Percentiles rank a stretch among this genome's conserved stretches.
These are phyloP conservation scores for Pholiota adiposa DNA, from an alignment of 1,284 basidiomycete species.

Conservation along the genomic window DNA sequence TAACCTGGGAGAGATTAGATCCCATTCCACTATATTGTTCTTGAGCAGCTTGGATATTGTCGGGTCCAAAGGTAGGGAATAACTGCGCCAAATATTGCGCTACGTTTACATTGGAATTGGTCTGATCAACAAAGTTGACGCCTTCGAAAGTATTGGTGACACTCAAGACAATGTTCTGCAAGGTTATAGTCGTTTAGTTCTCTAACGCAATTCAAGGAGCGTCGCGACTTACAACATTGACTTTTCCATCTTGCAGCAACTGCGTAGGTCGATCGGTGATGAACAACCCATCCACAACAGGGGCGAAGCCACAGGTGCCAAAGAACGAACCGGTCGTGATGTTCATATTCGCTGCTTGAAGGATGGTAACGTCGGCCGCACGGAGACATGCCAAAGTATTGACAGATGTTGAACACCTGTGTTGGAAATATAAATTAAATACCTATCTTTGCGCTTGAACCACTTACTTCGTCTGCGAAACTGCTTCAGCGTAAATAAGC, in stretches of 20 bases:
- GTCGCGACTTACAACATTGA: slow-evolving; percentile 32
- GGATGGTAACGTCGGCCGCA: slow-evolving; percentile 26
- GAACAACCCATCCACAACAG: slow-evolving; percentile 49
- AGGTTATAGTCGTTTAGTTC: neutral
- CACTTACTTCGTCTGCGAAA: too few species aligned
- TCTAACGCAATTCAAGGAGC: neutral
- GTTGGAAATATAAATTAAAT: too few species aligned
- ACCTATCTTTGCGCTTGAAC: too few species aligned
- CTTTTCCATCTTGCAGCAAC: slow-evolving; percentile 35
- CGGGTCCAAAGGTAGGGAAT: slow-evolving; percentile 37
- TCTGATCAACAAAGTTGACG: slow-evolving; percentile 37
- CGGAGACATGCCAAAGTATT: slow-evolving; percentile 46
- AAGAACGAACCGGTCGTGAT: slow-evolving; percentile 41
- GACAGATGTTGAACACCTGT: too few species aligned
- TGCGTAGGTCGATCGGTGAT: slow-evolving; percentile 46
- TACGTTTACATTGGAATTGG: slow-evolving; percentile 26
- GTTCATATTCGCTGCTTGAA: slow-evolving; percentile 39
- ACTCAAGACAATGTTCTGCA: slow-evolving; percentile 34
- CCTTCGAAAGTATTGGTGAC: slow-evolving; percentile 48
- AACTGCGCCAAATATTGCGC: slow-evolving; percentile 38
- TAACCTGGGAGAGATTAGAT: slow-evolving; percentile 35
- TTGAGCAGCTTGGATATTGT: slow-evolving; percentile 29
- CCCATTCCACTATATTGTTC: slow-evolving; percentile 35
- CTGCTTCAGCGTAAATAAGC: too few species aligned
- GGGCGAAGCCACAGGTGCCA: slow-evolving; percentile 44